These are phyloP conservation scores for Nicotiana rustica DNA, from an alignment of 305 asterid genomes.

Conservation along the genomic window DNA sequence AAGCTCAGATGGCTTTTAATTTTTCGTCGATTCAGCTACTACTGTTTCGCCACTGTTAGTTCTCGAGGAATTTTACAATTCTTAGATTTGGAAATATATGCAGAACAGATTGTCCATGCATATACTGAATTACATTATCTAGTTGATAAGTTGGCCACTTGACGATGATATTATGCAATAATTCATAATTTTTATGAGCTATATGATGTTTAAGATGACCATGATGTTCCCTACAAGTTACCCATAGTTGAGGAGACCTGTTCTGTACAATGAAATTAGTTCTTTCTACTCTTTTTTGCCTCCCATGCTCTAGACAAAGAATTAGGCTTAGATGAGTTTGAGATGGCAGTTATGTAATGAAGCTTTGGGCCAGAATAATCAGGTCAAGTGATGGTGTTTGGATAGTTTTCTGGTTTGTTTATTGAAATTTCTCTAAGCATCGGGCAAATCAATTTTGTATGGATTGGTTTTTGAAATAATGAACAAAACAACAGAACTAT, in stretches of 20 bases:
- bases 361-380: conserved; percentile 21
- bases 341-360: neutral
- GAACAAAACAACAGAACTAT: neutral
- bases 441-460: neutral
- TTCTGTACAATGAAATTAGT: neutral
- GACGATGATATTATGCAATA: neutral
- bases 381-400: neutral
- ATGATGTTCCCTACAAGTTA: neutral
- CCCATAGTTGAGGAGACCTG: conserved; percentile 7
- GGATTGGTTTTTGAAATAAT: neutral
- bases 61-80: neutral
- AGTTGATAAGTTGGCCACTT: conserved; percentile 2
- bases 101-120: neutral
- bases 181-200: neutral
- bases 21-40: neutral
- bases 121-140: neutral
- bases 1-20: neutral
- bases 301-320: neutral
- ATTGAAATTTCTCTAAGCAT: neutral
- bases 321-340: conserved; percentile 18
- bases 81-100: conserved; percentile 14
- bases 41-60: neutral
- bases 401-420: neutral
- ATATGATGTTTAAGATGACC: neutral
- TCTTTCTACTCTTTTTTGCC: neutral